Base-by-base conservation (phyloP, 2,329 filamentous ascomycete species). In the Nemania sp. region DNA sequence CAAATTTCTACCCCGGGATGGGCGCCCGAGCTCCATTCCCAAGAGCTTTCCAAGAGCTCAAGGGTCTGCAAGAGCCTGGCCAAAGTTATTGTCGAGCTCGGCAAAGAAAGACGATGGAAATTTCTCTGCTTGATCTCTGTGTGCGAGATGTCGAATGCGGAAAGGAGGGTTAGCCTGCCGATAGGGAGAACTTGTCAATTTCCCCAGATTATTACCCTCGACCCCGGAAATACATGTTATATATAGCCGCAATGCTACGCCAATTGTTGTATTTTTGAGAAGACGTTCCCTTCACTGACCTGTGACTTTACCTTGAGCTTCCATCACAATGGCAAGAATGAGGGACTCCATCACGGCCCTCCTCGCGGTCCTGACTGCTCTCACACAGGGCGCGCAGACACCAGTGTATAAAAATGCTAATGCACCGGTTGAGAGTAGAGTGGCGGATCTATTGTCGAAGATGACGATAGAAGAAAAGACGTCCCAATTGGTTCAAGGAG, bases 401-500 rank as follows among this genome's bases (percentile, higher is more conserved):
- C 66, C 84, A 2, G 70, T 87, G 49, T 92, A 92, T 84, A 92
- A 90, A 76, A 83, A 93, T 75, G 81, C 89, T 5, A 83, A 82
- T 64, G 87, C 89, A 5, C 80, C 87, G 7, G 82, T 93, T 15
- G 88, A 92, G 59, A 86, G 86, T 57, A 85, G 92, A 67, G 86
- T 93, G 11, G 78, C 86, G 10, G 91, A 93, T 76, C 84, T 94
- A 5, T 80, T 94, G 60, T 86, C 86, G 13, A 87, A 89, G 26
- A 94, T 94, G 92, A 92, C 89, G 0, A 86, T 92, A 62, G 84
- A 91, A 74, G 92, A 94, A 67, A 94, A 94, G 80, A 86, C 88
- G 52, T 85, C 89, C 1, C 92, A 93, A 77, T 82, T 91, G 72
- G 83, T 90, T 29, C 89, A 91, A 76, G 89, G 91, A 55, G 92